Base-by-base conservation (phyloP, 2,329 filamentous ascomycete species). In the Cryoendolithus antarcticus region DNA sequence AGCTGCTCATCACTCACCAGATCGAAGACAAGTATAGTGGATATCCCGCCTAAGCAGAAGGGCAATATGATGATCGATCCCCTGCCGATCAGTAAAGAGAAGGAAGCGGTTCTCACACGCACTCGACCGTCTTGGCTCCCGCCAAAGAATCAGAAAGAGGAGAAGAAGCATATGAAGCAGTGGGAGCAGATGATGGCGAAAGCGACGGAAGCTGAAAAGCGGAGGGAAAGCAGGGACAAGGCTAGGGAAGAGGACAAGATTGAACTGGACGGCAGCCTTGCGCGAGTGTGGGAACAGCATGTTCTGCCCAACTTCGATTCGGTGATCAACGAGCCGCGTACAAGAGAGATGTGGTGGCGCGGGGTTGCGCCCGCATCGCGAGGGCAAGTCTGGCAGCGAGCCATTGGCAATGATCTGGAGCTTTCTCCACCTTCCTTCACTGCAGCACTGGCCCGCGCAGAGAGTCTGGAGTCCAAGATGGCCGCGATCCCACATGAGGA, bases 81-180 rank as follows among this genome's bases (percentile, higher is more conserved):
- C 3, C 65, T 91, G 29, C 84, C 84, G 10, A 77, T 88, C 21
- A 89, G 83, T 34, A 86, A 84, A 58, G 84, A 91, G 61, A 91
- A 91, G 58, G 82, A 89, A 53, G 83, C 83, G 3, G 82, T 88
- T 2, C 67, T 91, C 13, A 86, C 82, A 19, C 72, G 85, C 11
- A 91, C 54, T 2, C 71, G 84, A 30, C 84, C 84, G 0, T 86
- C 82, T 1, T 91, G 85, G 85, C 66, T 91, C 2, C 84, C 85
- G 1, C 84, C 84, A 1, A 91, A 91, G 62, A 79, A 91, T 48
- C 88, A 86, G 2, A 82, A 82, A 39, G 91, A 98, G 60, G 91
- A 98, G 64, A 83, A 76, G 57, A 80, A 80, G 49, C 91, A 98
- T 60, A 58, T 98, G 48, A 86, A 75, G 53, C 78, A 91, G 57